These are phyloP conservation scores for Sporothrix phasma DNA, from an alignment of 2,329 filamentous ascomycete genomes.

Conservation along the genomic window DNA sequence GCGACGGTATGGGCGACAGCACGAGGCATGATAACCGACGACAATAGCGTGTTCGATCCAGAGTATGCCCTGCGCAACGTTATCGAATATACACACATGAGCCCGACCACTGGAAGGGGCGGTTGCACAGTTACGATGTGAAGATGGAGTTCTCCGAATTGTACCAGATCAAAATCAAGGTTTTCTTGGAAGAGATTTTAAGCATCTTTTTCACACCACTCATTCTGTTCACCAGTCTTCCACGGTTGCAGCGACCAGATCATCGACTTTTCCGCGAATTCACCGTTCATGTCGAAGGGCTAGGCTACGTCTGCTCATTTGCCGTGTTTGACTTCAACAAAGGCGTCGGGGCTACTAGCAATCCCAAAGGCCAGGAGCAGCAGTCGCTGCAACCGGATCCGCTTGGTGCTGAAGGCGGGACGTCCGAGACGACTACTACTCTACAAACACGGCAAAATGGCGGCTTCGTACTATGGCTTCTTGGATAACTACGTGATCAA, in stretches of 20 bases:
- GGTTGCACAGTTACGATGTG: conserved; percentile 89
- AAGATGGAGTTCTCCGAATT: conserved; percentile 81
- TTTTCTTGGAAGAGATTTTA: conserved; percentile 85
- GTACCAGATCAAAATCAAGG: conserved; percentile 85
- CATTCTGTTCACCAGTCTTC: conserved; percentile 75
- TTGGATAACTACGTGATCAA: conserved; percentile 82
- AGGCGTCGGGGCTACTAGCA: conserved; percentile 35
- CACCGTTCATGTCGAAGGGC: conserved; percentile 89
- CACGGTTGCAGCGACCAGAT: conserved; percentile 84
- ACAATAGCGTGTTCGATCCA: conserved; percentile 82
- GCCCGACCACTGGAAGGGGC: conserved; percentile 77
- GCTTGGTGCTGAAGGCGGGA: conserved; percentile 38
- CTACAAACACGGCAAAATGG: conserved; percentile 95
- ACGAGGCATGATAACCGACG: conserved; percentile 74
- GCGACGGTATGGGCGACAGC: conserved; percentile 75
- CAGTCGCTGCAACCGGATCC: conserved; percentile 22
- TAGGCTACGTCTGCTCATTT: conserved; percentile 95
- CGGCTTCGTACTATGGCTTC: conserved; percentile 93
- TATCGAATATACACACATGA: conserved; percentile 83
- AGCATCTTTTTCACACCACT: conserved; percentile 89
- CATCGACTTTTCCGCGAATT: conserved; percentile 98
- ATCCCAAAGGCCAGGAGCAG: conserved; percentile 2
- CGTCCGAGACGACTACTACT: conserved; percentile 83
- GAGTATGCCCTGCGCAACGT: conserved; percentile 82
- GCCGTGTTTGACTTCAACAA: conserved; percentile 96